Base-by-base conservation (phyloP, 2,329 filamentous ascomycete species). In the Botrytis galanthina region DNA sequence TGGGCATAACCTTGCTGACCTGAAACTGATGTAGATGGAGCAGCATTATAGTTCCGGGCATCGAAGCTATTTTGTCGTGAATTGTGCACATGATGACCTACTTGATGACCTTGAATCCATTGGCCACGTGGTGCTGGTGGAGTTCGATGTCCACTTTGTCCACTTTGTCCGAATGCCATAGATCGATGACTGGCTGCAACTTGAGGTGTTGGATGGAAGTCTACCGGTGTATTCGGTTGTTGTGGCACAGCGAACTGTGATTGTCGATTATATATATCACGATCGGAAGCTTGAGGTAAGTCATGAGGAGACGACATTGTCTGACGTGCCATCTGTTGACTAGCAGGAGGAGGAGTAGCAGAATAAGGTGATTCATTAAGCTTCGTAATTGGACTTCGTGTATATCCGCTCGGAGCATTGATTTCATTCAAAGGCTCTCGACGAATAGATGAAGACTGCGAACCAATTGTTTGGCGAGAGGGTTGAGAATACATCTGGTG, bases 321-420 rank as follows among this genome's bases (percentile, higher is more conserved):
- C 67, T 77, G 78, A 32, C 79, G 76, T 51, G 59, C 26, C n/a
- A 75, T 63, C 68, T 75, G 75, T 48, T 70, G 57, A 6, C 73
- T 32, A 12, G 57, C 72, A 29, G 78, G 74, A 54, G 79, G 76
- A 35, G 79, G 75, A n/a, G 77, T 79, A 67, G 78, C 78, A 57
- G 80, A 79, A 72, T 82, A 82, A 59, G 80, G 78, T 5, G 80
- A 80, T 51, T 81, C 80, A 57, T 80, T 80, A 4, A 81, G 39
- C 67, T 80, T 76, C 54, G 77, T 73, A 57, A 71, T 75, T 54
- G 78, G 73, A 26, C 74, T 73, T 14, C 80, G 78, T 51, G 76
- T 51, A 71, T 80, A 81, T 35, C 76, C 77, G 64, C 75, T 67
- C n/a, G 76, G 46, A 32, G 77, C 74, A 44, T 75, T 74, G 46